Percentiles rank a stretch among this genome's conserved stretches.
Conservation (phyloP, 2,329 filamentous ascomycete species). For the Fusarium praegraminearum region DNA sequence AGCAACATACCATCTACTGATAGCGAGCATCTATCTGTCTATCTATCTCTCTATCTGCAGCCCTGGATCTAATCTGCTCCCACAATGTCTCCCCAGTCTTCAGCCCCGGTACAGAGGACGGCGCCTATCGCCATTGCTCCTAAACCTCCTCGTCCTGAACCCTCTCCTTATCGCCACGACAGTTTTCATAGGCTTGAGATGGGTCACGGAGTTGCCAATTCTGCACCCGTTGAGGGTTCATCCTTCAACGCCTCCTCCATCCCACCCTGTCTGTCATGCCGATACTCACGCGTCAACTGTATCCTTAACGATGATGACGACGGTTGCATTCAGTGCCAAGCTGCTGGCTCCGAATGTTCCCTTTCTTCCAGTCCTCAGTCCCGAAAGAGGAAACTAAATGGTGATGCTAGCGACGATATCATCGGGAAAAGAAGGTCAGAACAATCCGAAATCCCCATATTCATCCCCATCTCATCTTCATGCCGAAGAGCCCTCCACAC, state of each 20-base stretch:
- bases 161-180: constrained; percentile 60
- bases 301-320: constrained; percentile 80
- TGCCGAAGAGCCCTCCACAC: constrained; percentile 33
- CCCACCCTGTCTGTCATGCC: constrained; percentile 78
- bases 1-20: constrained; percentile 32
- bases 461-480: constrained; percentile 29
- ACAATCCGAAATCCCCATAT: constrained; percentile 31
- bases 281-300: constrained; percentile 79
- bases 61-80: constrained; percentile 33
- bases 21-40: constrained; percentile 4
- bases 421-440: constrained; percentile 77
- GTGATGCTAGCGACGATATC: constrained; percentile 70
- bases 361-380: constrained; percentile 81
- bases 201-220: constrained; percentile 62
- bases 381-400: constrained; percentile 82
- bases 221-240: constrained; percentile 62
- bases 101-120: constrained; percentile 65
- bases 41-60: constrained; percentile 4
- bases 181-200: constrained; percentile 62
- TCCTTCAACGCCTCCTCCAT: constrained; percentile 56
- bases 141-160: constrained; percentile 62
- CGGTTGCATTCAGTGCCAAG: constrained; percentile 80
- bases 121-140: constrained; percentile 75
- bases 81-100: constrained; percentile 65
- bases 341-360: constrained; percentile 82